Percentiles rank a stretch among this genome's conserved stretches.
phyloP scores from a whole-genome alignment of 2,329 filamentous ascomycete genomes.

The Escovopsis weberi region DNA sequence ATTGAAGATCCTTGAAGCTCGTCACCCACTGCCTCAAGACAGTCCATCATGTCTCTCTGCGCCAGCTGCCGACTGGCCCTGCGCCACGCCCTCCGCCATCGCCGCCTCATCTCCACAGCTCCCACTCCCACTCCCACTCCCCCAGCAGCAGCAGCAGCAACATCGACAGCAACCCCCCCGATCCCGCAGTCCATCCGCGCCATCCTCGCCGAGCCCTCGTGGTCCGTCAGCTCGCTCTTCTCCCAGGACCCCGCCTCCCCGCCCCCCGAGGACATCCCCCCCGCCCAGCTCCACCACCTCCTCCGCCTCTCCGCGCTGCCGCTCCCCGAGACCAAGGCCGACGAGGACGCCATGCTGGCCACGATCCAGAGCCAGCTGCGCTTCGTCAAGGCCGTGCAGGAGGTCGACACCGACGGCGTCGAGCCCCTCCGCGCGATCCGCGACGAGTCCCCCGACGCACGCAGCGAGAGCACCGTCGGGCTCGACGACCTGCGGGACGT shows the following conservation, averaged over 20 bases:
- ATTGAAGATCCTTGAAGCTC: too few species aligned
- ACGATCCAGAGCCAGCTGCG: slow-evolving; percentile 71
- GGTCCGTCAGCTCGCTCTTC: slow-evolving; percentile 70
- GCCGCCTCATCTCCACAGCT: slow-evolving; percentile 3
- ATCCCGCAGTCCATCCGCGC: slow-evolving; percentile 14
- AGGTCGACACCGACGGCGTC: slow-evolving; percentile 58
- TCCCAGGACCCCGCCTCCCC: slow-evolving; percentile 10
- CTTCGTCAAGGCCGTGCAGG: slow-evolving; percentile 79
- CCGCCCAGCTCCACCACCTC: slow-evolving; percentile 63
- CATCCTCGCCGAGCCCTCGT: slow-evolving; percentile 58
- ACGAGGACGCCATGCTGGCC: slow-evolving; percentile 56
- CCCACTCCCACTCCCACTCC: slow-evolving; percentile 8
- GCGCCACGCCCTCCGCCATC: slow-evolving; percentile 9
- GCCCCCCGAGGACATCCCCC: slow-evolving; percentile 36
- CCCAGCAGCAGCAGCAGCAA: neutral
- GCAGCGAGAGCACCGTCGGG: slow-evolving; percentile 43
- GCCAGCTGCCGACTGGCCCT: slow-evolving; percentile 15
- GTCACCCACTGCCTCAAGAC: neutral
- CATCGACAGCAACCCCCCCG: neutral
- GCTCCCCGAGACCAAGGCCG: slow-evolving; percentile 42
- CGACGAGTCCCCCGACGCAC: slow-evolving; percentile 58
- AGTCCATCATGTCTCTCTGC: slow-evolving; percentile 17
- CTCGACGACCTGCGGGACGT: slow-evolving; percentile 41
- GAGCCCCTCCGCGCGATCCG: slow-evolving; percentile 64
- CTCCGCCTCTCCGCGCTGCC: slow-evolving; percentile 83